Conservation (phyloP, 768 basidiomycete species). For the Rhizopogon rudus region DNA sequence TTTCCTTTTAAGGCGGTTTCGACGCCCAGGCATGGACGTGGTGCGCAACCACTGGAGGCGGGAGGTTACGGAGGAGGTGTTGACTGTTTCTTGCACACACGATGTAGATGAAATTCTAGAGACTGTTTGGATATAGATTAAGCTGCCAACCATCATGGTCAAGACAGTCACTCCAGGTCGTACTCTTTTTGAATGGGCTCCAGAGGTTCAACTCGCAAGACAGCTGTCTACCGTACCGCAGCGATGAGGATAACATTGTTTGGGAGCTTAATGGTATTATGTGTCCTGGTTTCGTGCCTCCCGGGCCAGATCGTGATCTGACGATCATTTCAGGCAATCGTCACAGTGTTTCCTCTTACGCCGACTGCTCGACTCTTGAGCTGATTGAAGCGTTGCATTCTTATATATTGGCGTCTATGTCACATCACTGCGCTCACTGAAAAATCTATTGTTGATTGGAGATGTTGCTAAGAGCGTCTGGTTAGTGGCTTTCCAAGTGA, state of each 20-base stretch:
- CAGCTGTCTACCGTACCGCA: constrained; percentile 64
- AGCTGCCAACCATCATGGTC: too few relatives aligned
- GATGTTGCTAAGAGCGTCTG: constrained; percentile 90
- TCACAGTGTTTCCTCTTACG: constrained; percentile 64
- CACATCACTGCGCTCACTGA: constrained; percentile 80
- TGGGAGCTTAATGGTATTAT: constrained; percentile 73
- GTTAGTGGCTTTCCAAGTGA: constrained; percentile 92
- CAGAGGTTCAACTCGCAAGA: constrained; percentile 58
- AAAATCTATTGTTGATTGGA: constrained; percentile 90
- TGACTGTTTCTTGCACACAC: too few relatives aligned
- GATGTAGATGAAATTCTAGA: too few relatives aligned
- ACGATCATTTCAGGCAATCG: constrained; percentile 43
- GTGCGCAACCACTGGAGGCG: too few relatives aligned
- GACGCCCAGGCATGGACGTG: too few relatives aligned
- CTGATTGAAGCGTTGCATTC: constrained; percentile 92
- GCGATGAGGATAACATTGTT: constrained; percentile 67
- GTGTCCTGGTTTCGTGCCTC: constrained; percentile 1
- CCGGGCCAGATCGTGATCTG: not conserved
- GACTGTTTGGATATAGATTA: too few relatives aligned
- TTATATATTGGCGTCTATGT: constrained; percentile 93
- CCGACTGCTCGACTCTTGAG: constrained; percentile 84
- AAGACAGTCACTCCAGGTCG: constrained; percentile 44
- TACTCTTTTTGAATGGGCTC: constrained; percentile 76
- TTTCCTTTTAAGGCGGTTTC: not conserved
- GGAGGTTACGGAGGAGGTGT: too few relatives aligned